Percentiles rank a stretch among this genome's conserved stretches.
phyloP scores from a whole-genome alignment of 768 basidiomycete species.

The Lactarius hatsudake region DNA sequence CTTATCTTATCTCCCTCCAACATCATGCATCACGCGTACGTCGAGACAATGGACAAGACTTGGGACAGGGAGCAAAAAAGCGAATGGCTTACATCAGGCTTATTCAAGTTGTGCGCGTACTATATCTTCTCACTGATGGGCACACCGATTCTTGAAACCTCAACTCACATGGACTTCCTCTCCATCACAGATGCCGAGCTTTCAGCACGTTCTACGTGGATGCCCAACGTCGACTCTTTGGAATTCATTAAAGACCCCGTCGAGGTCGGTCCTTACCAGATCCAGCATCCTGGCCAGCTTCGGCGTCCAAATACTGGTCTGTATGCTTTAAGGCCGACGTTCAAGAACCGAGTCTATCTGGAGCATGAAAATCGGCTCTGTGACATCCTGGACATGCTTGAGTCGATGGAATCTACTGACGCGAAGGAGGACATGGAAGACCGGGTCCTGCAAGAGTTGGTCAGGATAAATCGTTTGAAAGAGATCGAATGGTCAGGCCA shows the following conservation, averaged over 20 bases:
- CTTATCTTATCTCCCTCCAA: no score
- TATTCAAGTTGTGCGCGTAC: no score
- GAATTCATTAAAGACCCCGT: neutral
- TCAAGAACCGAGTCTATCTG: neutral
- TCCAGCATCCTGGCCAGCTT: neutral
- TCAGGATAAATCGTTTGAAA: neutral
- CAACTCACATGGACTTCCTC: no score
- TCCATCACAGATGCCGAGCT: no score
- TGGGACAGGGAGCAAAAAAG: no score
- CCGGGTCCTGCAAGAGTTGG: neutral
- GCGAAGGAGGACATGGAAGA: neutral
- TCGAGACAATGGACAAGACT: no score
- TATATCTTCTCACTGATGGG: no score
- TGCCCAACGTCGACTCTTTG: no score
- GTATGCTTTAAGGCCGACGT: neutral
- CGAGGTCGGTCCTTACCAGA: neutral
- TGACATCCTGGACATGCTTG: neutral
- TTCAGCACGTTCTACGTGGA: no score
- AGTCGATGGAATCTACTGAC: neutral
- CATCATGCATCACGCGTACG: no score
- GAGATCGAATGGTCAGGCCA: conserved; percentile 6
- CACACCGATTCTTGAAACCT: no score
- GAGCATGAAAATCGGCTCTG: neutral
- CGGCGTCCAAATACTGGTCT: neutral
- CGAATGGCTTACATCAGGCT: no score